These are phyloP conservation scores for Cokeromyces recurvatus DNA, from an alignment of 371 early-diverging fungal genomes.

Conservation along the genomic window DNA sequence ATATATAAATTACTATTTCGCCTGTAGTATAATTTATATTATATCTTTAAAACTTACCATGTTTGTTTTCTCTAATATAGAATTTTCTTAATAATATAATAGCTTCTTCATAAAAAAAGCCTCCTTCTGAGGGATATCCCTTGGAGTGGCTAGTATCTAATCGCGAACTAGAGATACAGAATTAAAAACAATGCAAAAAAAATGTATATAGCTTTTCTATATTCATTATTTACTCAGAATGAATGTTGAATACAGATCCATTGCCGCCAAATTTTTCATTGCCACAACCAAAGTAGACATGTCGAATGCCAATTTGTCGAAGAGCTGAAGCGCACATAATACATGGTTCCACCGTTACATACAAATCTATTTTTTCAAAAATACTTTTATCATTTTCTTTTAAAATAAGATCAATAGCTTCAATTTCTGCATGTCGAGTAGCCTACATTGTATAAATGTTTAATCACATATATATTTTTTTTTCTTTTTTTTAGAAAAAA, in stretches of 20 bases:
- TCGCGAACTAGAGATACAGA: conserved; percentile 11
- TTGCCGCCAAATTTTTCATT: conserved; percentile 97
- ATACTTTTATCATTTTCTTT: conserved; percentile 29
- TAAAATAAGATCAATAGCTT: conserved; percentile 80
- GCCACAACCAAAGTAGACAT: conserved; percentile 85
- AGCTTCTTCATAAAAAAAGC: conserved; percentile 76
- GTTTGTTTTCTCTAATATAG: conserved; percentile 85
- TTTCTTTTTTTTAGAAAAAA: no score
- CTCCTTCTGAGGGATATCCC: conserved; percentile 64
- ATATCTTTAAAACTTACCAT: conserved; percentile 63
- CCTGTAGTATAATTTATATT: no score
- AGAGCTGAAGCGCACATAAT: conserved; percentile 97
- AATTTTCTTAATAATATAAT: conserved; percentile 83
- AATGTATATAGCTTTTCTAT: neutral
- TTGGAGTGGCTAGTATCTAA: conserved; percentile 25
- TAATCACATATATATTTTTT: neutral
- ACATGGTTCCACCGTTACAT: conserved; percentile 99
- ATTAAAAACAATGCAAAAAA: neutral
- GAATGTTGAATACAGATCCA: conserved; percentile 78
- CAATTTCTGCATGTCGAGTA: conserved; percentile 91
- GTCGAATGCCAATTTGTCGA: conserved; percentile 68
- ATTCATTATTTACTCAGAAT: conserved; percentile 55
- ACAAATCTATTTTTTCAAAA: conserved; percentile 68
- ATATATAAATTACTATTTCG: no score
- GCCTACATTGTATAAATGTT: no score